Percentiles rank a stretch among this genome's conserved stretches.
Evolutionary conservation across 257 asterid genomes (phyloP).

Genomic region (Prunella vulgaris): DNA sequence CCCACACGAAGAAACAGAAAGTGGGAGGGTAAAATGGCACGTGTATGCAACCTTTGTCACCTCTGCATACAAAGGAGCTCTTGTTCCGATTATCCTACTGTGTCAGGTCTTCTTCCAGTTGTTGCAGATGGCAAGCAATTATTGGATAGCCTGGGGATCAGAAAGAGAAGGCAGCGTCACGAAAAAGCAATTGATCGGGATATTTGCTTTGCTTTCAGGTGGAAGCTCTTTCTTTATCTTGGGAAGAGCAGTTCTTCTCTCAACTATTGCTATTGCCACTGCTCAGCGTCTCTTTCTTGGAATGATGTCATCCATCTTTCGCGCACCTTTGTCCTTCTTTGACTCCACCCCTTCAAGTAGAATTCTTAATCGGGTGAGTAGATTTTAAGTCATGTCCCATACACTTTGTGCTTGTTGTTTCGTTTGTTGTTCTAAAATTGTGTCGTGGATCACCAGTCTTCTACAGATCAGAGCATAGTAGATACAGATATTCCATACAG

Average conservation of each 20-base stretch:
- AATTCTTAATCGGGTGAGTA: conserved; percentile 71
- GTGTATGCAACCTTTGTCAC: conserved; percentile 67
- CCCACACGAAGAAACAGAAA: conserved; percentile 48
- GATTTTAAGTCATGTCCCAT: not conserved
- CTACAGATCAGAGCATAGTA: conserved; percentile 81
- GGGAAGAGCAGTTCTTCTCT: conserved; percentile 68
- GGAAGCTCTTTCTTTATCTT: conserved; percentile 73
- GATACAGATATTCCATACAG: conserved; percentile 84
- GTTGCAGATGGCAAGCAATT: conserved; percentile 77
- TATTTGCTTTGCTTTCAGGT: conserved; percentile 66
- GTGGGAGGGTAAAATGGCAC: conserved; percentile 75
- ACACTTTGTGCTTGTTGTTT: not conserved
- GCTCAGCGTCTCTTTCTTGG: conserved; percentile 57
- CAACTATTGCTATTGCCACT: conserved; percentile 73
- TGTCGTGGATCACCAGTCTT: conserved; percentile 41
- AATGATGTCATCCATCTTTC: conserved; percentile 57
- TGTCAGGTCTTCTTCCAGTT: conserved; percentile 75
- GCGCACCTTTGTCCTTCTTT: conserved; percentile 77
- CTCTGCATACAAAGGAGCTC: conserved; percentile 72
- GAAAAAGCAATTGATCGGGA: conserved; percentile 37
- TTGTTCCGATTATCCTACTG: conserved; percentile 60
- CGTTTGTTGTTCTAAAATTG: not conserved
- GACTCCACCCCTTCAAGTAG: conserved; percentile 82
- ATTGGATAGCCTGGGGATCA: conserved; percentile 92
- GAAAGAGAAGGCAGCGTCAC: conserved; percentile 42